Evolutionary conservation across 768 basidiomycete genomes (phyloP), one percentile per base, ranked within the genome.

Genomic region (Clathrus columnatus): DNA sequence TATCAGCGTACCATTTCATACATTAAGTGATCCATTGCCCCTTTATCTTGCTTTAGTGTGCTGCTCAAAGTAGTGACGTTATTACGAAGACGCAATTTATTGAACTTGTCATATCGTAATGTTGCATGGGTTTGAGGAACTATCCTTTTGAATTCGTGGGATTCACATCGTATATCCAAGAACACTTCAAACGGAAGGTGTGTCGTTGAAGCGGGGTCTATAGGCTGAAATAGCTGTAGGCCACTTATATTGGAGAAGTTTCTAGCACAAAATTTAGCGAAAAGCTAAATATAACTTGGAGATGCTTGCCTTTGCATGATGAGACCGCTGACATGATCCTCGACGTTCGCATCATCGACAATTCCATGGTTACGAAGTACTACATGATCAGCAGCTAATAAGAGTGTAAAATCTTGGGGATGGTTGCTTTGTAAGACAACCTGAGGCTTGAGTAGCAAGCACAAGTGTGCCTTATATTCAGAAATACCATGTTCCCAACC

Each of bases 81-180:
- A 61, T 84, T 90, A 44, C 84, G 84, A 50, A 93, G 71, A 30
- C 94, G 84, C 7, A 96, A 77, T 42, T 86, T 84, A 69, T 98
- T 98, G 73, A 95, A 95, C 66, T 90, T 92, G 75, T 97, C 94
- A 65, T 93, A 91, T 47, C 84, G 86, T 58, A 95, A 81, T 4
- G 78, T 82, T 0, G 87, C 88, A 56, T 89, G 82, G 0, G 93
- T 91, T 67, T 91, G 88, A 2, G 91, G 87, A 5, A 97, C 87
- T 36, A 98, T 76, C 2, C 91, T 85, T 63, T 95, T 91, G 67
- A 95, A 95, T 48, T 82, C 82, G 48, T 75, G 74, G 58, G 82
- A 86, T 69, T 93, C 88, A 64, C 87, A 87, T 45, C 84, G 80
- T 50, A 84, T 77, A 69, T 97, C 92, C 54, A 95, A 81, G 50